phyloP scores from a whole-genome alignment of 805 yeast genomes.

The Wickerhamomyces kurtzmanii region DNA sequence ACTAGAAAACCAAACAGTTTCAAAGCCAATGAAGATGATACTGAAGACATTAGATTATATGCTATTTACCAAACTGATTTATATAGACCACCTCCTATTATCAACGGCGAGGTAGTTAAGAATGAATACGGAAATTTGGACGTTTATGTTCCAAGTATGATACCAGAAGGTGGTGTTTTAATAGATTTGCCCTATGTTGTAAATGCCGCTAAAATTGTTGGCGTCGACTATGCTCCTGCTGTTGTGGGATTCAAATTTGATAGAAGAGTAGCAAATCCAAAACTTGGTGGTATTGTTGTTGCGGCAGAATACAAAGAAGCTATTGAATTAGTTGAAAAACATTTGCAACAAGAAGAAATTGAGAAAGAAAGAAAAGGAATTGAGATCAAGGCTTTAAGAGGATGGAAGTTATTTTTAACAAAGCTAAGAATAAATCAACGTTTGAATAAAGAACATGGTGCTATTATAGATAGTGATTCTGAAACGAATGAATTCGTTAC shows the following conservation, averaged over 20 bases:
- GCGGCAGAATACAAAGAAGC: constrained; percentile 55
- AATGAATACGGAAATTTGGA: constrained; percentile 83
- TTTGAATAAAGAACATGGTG: constrained; percentile 37
- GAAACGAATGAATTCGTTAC: constrained; percentile 5
- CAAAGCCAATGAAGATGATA: constrained; percentile 28
- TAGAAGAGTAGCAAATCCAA: constrained; percentile 44
- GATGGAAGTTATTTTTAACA: constrained; percentile 32
- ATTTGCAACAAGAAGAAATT: constrained; percentile 31
- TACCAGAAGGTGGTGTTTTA: constrained; percentile 71
- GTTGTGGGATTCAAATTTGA: constrained; percentile 80
- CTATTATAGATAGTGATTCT: constrained; percentile 4
- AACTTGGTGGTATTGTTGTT: constrained; percentile 68
- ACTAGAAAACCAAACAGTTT: constrained; percentile 18
- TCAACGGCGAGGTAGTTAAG: constrained; percentile 59
- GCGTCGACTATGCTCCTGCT: constrained; percentile 78
- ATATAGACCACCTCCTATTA: constrained; percentile 56
- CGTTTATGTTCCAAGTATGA: constrained; percentile 66
- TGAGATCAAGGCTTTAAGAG: constrained; percentile 38
- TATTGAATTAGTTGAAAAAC: constrained; percentile 36
- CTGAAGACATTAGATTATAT: constrained; percentile 60
- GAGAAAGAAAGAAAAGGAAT: constrained; percentile 29
- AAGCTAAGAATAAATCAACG: constrained; percentile 32
- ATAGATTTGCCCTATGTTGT: constrained; percentile 44
- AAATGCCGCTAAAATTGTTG: constrained; percentile 61
- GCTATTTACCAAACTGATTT: constrained; percentile 70